Base-by-base conservation (phyloP, 176 grass and related monocot genomes). In the Oryza longistaminata region DNA sequence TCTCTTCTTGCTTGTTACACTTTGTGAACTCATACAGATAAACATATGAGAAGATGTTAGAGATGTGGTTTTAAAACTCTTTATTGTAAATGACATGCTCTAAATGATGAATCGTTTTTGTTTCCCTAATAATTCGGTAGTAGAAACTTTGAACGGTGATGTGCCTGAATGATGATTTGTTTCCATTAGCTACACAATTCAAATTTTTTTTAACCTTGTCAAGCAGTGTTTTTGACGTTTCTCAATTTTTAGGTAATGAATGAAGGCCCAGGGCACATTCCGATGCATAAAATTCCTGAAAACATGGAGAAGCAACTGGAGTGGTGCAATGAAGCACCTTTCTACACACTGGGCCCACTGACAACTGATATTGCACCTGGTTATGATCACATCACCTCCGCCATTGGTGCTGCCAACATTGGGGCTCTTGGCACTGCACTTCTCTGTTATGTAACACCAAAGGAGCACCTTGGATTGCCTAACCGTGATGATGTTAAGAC, bases 341-440 rank as follows among this genome's bases (percentile, higher is more conserved):
- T 98, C 66, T 98, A 98, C 85, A 98, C 96, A 21, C 67, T 98
- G 80, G 96, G 96, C 82, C 96, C 96, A 33, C 34, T 98, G 84
- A 98, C 96, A 60, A 98, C 96, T 64, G 96, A 98, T 77, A 98
- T 95, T 70, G 96, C 96, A 80, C 96, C 96, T 77, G 96, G 96
- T 50, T 98, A 98, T 95, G 96, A 98, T 83, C 96, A 98, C 79
- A 98, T 98, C 71, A 98, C 96, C 52, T 98, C 96, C 69, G 96
- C 96, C 74, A 98, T 95, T 67, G 96, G 96, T 87, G 96, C 96
- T 87, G 96, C 96, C 48, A 98, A 90, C 64, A 98, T 98, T 85
- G 93, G 96, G 69, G 83, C 96, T 72, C 89, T 98, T 68, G 96
- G 96, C 73, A 98, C 96, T 44, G 91, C 96, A 73, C 96, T 98